phyloP scores from a whole-genome alignment of 441 rosid species.

The Croton setiger region DNA sequence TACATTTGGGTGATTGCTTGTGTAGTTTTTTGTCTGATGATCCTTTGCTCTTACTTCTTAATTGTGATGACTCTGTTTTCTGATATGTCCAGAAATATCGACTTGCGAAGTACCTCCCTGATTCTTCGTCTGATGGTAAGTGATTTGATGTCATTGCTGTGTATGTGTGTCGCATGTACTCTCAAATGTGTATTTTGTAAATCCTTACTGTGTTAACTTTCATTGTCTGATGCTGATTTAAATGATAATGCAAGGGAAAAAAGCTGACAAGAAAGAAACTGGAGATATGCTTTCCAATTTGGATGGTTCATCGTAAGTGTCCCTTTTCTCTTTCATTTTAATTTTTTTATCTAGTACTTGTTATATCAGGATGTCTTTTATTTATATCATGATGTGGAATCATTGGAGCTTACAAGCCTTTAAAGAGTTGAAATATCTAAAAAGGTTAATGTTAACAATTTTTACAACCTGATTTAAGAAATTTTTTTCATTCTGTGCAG shows the following conservation, averaged over 20 bases:
- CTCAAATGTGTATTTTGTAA: neutral
- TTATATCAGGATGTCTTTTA: slow-evolving; percentile 1
- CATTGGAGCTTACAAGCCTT: neutral
- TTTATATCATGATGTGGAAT: slow-evolving; percentile 2
- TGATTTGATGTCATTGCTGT: slow-evolving; percentile 19
- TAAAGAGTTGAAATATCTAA: neutral
- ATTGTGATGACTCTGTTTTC: slow-evolving; percentile 18
- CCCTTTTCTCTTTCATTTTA: neutral
- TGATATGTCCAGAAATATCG: slow-evolving; percentile 77
- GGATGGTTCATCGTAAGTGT: slow-evolving; percentile 92
- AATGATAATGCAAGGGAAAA: slow-evolving; percentile 57
- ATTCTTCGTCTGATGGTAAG: slow-evolving; percentile 89
- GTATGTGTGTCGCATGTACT: slow-evolving; percentile 6
- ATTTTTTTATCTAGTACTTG: neutral
- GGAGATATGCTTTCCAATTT: slow-evolving; percentile 76
- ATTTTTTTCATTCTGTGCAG: slow-evolving; percentile 38
- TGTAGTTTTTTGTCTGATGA: neutral
- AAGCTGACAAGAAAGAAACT: slow-evolving; percentile 88
- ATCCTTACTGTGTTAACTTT: slow-evolving; percentile 6
- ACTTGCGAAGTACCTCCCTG: slow-evolving; percentile 96
- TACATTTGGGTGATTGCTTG: neutral
- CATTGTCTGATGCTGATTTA: slow-evolving; percentile 19
- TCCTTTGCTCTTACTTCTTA: slow-evolving; percentile 16
- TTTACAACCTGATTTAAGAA: slow-evolving; percentile 2
- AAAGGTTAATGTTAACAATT: too few species aligned